Evolutionary conservation across 495 filamentous ascomycete genomes (phyloP).

Genomic region (Oidiodendron maius): DNA sequence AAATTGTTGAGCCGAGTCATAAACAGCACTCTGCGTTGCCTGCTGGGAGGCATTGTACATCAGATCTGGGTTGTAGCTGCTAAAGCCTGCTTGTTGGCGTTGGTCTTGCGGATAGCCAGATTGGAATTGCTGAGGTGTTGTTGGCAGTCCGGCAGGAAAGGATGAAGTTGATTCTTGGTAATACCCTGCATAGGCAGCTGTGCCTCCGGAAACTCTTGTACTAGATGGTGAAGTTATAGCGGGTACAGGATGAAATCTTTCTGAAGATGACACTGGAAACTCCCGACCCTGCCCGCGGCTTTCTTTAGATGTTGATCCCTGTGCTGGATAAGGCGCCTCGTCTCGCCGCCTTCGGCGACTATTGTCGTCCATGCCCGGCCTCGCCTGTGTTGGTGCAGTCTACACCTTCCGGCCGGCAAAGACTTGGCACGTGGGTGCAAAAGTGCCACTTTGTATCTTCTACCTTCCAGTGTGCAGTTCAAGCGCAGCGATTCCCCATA

Average conservation of each 20-base stretch:
- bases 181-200: slow-evolving; percentile 43
- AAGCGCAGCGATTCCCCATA: too few relatives aligned
- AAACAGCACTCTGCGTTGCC: slow-evolving; percentile 58
- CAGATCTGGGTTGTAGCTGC: slow-evolving; percentile 53
- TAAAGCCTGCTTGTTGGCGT: slow-evolving; percentile 41
- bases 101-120: slow-evolving; percentile 43
- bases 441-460: slow-evolving; percentile 49
- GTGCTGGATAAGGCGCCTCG: slow-evolving; percentile 45
- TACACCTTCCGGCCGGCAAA: slow-evolving; percentile 54
- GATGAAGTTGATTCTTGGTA: slow-evolving; percentile 44
- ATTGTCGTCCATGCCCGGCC: slow-evolving; percentile 65
- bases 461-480: neutral
- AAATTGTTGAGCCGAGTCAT: slow-evolving; percentile 77
- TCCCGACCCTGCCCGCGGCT: slow-evolving; percentile 33
- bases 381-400: slow-evolving; percentile 34
- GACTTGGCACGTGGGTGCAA: slow-evolving; percentile 49
- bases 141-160: slow-evolving; percentile 44
- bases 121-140: slow-evolving; percentile 46
- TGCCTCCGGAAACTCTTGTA: slow-evolving; percentile 26
- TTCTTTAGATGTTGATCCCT: slow-evolving; percentile 36
- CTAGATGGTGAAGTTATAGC: slow-evolving; percentile 33
- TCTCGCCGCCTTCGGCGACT: slow-evolving; percentile 60
- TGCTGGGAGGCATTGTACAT: slow-evolving; percentile 77
- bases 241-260: slow-evolving; percentile 43
- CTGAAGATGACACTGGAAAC: slow-evolving; percentile 33